Evolutionary conservation across 768 basidiomycete genomes (phyloP).

Genomic region (Thelephora ganbajun): DNA sequence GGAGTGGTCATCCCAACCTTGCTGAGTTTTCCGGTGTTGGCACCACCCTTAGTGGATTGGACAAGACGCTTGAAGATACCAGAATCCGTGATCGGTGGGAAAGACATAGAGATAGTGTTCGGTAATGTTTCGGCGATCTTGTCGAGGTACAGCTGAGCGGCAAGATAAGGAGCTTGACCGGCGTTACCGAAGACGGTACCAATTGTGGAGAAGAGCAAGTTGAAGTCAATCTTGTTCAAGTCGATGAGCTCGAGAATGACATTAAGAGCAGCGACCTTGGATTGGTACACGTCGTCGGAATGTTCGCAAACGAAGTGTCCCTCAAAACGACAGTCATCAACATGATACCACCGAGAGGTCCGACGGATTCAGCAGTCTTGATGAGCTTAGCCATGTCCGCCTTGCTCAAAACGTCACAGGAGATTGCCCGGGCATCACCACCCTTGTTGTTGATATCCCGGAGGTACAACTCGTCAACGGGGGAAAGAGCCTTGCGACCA

Average conservation of each 20-base stretch:
- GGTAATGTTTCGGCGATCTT: slow-evolving; percentile 18
- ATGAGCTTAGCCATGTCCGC: slow-evolving; percentile 14
- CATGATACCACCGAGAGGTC: slow-evolving; percentile 18
- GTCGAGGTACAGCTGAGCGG: slow-evolving; percentile 15
- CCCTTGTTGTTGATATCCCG: slow-evolving; percentile 13
- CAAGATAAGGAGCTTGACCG: slow-evolving; percentile 14
- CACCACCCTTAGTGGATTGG: slow-evolving; percentile 13
- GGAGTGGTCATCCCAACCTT: slow-evolving; percentile 20
- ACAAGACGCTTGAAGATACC: no score
- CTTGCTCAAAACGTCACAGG: slow-evolving; percentile 14
- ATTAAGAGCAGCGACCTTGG: slow-evolving; percentile 11
- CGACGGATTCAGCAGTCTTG: slow-evolving; percentile 10
- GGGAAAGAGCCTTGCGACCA: slow-evolving; percentile 10
- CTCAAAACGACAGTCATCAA: slow-evolving; percentile 22
- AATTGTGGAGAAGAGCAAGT: slow-evolving; percentile 21
- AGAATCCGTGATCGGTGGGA: slow-evolving; percentile 21
- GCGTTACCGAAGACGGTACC: slow-evolving; percentile 20
- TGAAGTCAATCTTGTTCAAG: slow-evolving; percentile 15
- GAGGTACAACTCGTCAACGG: slow-evolving; percentile 16
- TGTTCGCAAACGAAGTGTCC: slow-evolving; percentile 19
- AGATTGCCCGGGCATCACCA: slow-evolving; percentile 15
- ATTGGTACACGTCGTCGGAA: no score
- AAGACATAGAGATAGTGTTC: slow-evolving; percentile 19
- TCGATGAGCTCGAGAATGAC: slow-evolving; percentile 8
- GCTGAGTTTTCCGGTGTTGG: slow-evolving; percentile 16